Evolutionary conservation across 345 rosid genomes (phyloP).

Genomic region (Triadica sebifera): DNA sequence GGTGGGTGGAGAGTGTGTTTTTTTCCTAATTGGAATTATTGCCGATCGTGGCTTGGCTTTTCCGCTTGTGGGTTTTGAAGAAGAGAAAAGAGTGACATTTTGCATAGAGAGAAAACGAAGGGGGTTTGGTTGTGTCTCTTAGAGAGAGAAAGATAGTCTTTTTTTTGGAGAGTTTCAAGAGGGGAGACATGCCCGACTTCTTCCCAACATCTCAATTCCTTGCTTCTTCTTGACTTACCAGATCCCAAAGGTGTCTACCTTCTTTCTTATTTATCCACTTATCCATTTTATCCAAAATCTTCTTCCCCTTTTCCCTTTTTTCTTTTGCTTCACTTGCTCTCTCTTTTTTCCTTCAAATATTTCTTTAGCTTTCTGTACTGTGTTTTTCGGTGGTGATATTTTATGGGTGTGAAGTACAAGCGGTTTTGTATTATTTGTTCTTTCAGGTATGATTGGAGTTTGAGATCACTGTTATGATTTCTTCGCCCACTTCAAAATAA

Average conservation of each 20-base stretch:
- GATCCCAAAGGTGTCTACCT: conserved; percentile 33
- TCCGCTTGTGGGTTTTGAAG: conserved; percentile 1
- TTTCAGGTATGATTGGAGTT: conserved; percentile 26
- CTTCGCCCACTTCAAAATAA: not conserved
- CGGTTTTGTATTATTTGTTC: conserved; percentile 20
- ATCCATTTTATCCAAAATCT: not conserved
- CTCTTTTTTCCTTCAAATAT: not conserved
- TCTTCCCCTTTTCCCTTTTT: not conserved
- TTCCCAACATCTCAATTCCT: conserved; percentile 39
- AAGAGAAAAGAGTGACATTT: not conserved
- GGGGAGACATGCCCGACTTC: conserved; percentile 52
- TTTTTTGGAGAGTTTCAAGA: conserved; percentile 28
- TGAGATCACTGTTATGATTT: conserved; percentile 14
- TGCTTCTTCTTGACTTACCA: conserved; percentile 30
- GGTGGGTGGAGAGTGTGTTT: not conserved
- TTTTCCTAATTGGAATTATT: not conserved
- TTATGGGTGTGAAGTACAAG: conserved; percentile 7
- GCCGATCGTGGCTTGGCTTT: not conserved
- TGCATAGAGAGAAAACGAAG: not conserved
- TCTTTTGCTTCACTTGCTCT: not conserved
- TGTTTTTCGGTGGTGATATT: not conserved
- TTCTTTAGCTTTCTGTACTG: conserved; percentile 1
- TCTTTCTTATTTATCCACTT: not conserved
- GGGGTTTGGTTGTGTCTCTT: not conserved
- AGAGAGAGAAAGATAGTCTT: no score